These are phyloP conservation scores for Phytophthora quininea DNA, from an alignment of 352 stramenopile species.

Conservation along the genomic window DNA sequence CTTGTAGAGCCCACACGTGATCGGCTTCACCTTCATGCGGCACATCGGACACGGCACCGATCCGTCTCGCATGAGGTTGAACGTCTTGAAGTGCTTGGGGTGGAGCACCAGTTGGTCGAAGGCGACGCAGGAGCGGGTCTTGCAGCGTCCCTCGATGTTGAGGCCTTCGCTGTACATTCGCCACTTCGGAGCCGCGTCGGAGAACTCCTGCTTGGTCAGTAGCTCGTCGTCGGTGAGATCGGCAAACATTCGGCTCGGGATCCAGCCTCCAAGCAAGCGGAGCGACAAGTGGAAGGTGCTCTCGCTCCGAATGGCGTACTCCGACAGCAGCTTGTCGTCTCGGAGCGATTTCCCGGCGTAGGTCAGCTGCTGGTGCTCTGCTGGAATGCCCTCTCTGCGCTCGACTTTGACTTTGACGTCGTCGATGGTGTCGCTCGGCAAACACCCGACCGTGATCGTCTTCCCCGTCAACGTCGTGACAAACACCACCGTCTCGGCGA, in stretches of 20 bases:
- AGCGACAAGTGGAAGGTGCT: conserved; percentile 89
- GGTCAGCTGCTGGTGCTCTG: conserved; percentile 91
- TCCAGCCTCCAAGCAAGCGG: conserved; percentile 47
- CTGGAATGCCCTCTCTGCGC: conserved; percentile 69
- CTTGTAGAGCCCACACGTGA: conserved; percentile 30
- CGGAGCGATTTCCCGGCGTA: conserved; percentile 92
- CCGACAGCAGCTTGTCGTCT: conserved; percentile 82
- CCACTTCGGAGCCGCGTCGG: conserved; percentile 11
- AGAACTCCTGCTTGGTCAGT: conserved; percentile 11
- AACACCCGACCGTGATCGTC: conserved; percentile 84
- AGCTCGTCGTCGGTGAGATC: conserved; percentile 19
- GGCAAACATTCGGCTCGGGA: conserved; percentile 8
- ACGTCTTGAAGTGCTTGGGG: conserved; percentile 3
- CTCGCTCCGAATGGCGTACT: conserved; percentile 92
- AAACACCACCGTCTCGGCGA: neutral
- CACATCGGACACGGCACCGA: conserved; percentile 16
- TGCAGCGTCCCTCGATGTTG: conserved; percentile 37
- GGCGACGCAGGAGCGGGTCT: conserved; percentile 11
- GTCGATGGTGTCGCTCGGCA: conserved; percentile 87
- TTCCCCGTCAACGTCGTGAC: conserved; percentile 85
- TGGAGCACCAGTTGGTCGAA: conserved; percentile 23
- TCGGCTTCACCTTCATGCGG: conserved; percentile 1
- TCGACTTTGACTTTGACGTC: conserved; percentile 91
- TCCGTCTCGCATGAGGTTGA: conserved; percentile 17
- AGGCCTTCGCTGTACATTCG: conserved; percentile 19